Percentiles rank a stretch among this genome's conserved stretches.
Evolutionary conservation across 306 rosid species (phyloP).

Genomic region (Myrica gale): DNA sequence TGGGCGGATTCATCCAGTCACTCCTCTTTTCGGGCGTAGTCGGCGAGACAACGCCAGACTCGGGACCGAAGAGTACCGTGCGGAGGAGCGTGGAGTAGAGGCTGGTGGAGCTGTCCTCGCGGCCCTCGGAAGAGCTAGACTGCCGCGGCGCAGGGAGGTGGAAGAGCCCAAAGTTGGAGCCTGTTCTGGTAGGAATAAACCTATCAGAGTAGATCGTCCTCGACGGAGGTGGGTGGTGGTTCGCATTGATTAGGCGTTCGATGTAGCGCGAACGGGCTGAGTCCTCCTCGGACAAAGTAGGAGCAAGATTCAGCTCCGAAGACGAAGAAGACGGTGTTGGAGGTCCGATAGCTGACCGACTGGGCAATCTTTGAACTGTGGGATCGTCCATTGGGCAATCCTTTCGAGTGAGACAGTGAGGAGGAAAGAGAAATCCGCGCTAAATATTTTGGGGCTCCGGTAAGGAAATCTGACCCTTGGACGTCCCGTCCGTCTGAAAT

Average conservation of each 20-base stretch:
- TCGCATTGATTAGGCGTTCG: conserved; percentile 69
- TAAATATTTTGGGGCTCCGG: not conserved
- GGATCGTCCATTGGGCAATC: conserved; percentile 55
- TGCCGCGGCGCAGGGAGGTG: conserved; percentile 44
- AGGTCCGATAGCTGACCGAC: conserved; percentile 31
- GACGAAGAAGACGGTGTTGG: conserved; percentile 30
- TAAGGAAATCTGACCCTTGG: not conserved
- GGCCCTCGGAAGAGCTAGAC: conserved; percentile 36
- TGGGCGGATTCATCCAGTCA: conserved; percentile 50
- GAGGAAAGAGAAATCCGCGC: not conserved
- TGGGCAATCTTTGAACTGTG: conserved; percentile 19
- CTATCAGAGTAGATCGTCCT: conserved; percentile 89
- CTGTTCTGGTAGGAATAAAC: conserved; percentile 86
- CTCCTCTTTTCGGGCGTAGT: conserved; percentile 63
- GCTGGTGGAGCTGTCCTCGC: conserved; percentile 58
- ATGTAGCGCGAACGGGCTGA: conserved; percentile 59
- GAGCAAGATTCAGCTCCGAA: conserved; percentile 39
- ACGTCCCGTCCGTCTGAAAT: not conserved
- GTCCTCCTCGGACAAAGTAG: conserved; percentile 43
- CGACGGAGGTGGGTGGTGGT: conserved; percentile 71
- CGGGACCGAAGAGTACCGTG: conserved; percentile 79
- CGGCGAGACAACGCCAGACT: conserved; percentile 55
- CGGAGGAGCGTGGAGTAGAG: conserved; percentile 70
- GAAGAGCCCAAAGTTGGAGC: conserved; percentile 70
- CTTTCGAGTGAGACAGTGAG: not conserved